Base-by-base conservation (phyloP, 371 early-diverging fungal species). In the Dichotomocladium elegans region DNA sequence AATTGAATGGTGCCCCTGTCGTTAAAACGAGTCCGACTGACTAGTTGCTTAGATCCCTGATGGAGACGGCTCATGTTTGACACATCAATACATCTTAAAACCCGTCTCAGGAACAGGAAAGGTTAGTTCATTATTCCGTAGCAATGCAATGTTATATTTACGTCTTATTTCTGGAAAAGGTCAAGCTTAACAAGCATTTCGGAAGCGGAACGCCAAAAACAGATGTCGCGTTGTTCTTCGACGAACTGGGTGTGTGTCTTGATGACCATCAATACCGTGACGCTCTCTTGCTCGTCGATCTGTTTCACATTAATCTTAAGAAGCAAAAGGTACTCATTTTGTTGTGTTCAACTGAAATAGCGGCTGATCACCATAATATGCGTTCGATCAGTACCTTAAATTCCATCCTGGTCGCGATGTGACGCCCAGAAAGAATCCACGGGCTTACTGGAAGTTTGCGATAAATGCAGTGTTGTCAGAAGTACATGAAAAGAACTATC, bases 101-200 rank as follows among this genome's bases (percentile, higher is more conserved):
- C 94, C 94, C 1, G 91, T 94, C 0, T 86, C 88, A n/a, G 92
- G 93, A 4, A 72, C 73, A 17, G 93, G 91, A 24, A 86, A 83
- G 70, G 88, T 90, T 52, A 58, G 61, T 46, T 19, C 9, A 34
- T 9, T 3, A 3, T 25, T 11, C 24, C 12, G 12, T 22, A 7
- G 25, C 21, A 7, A n/a, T 21, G 7, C 1, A 4, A 9, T 37
- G 15, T 1, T 1, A 15, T 37, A 5, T 24, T 10, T 22, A 22
- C 21, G 19, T 3, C 28, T 25, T 14, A 7, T 15, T 41, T 33
- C 15, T 49, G 24, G 8, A 19, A n/a, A 42, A 70, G 75, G 52
- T 77, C 19, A 72, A 70, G 21, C 53, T 85, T 27, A 83, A 84
- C 61, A 86, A 84, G 54, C 64, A 64, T 9, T 77, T 72, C 19